Evolutionary conservation across 1,139 yeast species (phyloP).

Genomic region (Neolecta irregularis): DNA sequence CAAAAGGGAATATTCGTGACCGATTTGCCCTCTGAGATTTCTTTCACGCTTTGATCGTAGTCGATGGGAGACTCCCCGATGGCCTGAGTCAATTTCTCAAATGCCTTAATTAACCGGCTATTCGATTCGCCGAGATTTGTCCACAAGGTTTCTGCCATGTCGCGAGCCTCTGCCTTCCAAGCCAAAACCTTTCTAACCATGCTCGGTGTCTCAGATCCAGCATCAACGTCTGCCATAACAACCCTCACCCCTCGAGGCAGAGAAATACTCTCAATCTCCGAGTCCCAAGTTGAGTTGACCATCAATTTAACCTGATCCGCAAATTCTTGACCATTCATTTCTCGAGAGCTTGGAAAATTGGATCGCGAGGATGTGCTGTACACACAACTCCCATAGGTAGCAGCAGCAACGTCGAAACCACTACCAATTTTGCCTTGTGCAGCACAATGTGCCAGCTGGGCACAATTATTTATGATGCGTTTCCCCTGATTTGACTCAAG

Average conservation of each 20-base stretch:
- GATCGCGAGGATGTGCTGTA: constrained; percentile 47
- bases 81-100: constrained; percentile 38
- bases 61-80: constrained; percentile 12
- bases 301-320: constrained; percentile 7
- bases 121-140: constrained; percentile 32
- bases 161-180: constrained; percentile 50
- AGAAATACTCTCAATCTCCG: constrained; percentile 36
- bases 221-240: constrained; percentile 83
- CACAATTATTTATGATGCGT: constrained; percentile 49
- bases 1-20: constrained; percentile 8
- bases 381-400: constrained; percentile 75
- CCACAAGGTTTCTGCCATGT: constrained; percentile 36
- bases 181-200: constrained; percentile 57
- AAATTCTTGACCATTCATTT: constrained; percentile 8
- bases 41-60: constrained; percentile 4
- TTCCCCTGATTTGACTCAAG: constrained; percentile 12
- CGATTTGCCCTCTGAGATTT: neutral
- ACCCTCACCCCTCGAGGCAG: constrained; percentile 55
- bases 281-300: constrained; percentile 35
- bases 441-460: constrained; percentile 80
- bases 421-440: constrained; percentile 94
- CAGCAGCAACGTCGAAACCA: constrained; percentile 94
- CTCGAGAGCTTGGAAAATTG: constrained; percentile 14
- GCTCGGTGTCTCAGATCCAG: constrained; percentile 89
- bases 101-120: constrained; percentile 38